A percentile compares a stretch with the other conserved stretches of the same genome.
Evolutionary conservation across 345 rosid species (phyloP).

Genomic region (Xanthoceras sorbifolium): DNA sequence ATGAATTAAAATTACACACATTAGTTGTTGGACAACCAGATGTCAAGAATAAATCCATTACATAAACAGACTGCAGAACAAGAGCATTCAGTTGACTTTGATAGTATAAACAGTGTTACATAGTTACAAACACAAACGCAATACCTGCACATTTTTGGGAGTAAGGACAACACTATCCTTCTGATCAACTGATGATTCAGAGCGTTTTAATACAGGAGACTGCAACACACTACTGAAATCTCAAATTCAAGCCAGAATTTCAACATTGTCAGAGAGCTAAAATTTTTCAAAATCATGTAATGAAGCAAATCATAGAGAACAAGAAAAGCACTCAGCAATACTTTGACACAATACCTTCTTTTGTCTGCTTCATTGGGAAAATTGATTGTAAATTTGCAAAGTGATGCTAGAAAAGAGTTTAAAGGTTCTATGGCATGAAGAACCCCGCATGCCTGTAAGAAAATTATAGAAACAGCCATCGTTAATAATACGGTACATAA

Average conservation of each 20-base stretch:
- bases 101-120: slow-evolving; percentile 7
- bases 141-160: slow-evolving; percentile 97
- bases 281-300: background rate
- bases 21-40: slow-evolving; percentile 13
- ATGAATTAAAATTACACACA: slow-evolving; percentile 29
- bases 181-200: slow-evolving; percentile 66
- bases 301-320: background rate
- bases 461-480: slow-evolving; percentile 23
- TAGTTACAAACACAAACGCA: slow-evolving; percentile 14
- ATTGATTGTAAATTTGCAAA: slow-evolving; percentile 89
- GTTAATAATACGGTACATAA: slow-evolving; percentile 10
- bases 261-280: slow-evolving; percentile 2
- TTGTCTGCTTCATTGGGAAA: slow-evolving; percentile 78
- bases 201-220: slow-evolving; percentile 85
- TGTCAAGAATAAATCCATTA: slow-evolving; percentile 17
- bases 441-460: slow-evolving; percentile 93
- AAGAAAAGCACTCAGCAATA: too few species aligned
- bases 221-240: slow-evolving; percentile 56
- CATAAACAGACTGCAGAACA: slow-evolving; percentile 4
- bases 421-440: slow-evolving; percentile 95
- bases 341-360: slow-evolving; percentile 54
- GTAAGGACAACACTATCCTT: slow-evolving; percentile 80
- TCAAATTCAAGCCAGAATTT: slow-evolving; percentile 39
- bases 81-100: slow-evolving; percentile 1
- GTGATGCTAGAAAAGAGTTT: slow-evolving; percentile 94